Conservation (phyloP, 257 asterid species). For the Solanum bulbocastanum region DNA sequence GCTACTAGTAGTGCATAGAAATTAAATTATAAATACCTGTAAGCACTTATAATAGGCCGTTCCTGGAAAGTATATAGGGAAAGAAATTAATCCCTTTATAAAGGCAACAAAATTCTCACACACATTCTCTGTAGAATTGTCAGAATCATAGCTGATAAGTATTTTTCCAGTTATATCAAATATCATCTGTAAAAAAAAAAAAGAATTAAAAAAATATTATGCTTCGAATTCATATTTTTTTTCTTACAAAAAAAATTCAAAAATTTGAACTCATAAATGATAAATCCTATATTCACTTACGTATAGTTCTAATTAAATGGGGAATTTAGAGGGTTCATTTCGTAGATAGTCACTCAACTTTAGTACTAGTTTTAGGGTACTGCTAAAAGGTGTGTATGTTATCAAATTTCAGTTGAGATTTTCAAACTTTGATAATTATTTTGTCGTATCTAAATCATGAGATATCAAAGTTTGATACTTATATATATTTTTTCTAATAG, state of each 20-base stretch:
- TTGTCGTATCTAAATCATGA: neutral
- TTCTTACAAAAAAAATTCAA: too few species aligned
- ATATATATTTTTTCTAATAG: neutral
- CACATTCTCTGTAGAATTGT: conserved; percentile 45
- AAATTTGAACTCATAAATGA: neutral
- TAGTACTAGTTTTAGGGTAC: neutral
- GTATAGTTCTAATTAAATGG: neutral
- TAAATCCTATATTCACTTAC: too few species aligned
- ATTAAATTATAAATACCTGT: conserved; percentile 24
- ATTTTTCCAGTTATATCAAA: conserved; percentile 80
- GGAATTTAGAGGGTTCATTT: neutral
- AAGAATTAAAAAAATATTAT: neutral
- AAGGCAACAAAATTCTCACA: conserved; percentile 64
- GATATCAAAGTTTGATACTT: neutral
- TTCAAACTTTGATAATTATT: neutral
- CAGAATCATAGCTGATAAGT: conserved; percentile 62
- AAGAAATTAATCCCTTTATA: conserved; percentile 70
- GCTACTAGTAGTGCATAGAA: neutral
- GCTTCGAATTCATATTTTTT: neutral
- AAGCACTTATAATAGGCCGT: conserved; percentile 77
- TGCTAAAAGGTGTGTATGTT: neutral
- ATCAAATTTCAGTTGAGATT: neutral
- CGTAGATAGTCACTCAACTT: neutral
- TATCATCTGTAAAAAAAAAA: conserved; percentile 52
- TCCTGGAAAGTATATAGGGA: conserved; percentile 80